phyloP scores from a whole-genome alignment of 1,139 yeast genomes.

The Magnusiomyces ingens region DNA sequence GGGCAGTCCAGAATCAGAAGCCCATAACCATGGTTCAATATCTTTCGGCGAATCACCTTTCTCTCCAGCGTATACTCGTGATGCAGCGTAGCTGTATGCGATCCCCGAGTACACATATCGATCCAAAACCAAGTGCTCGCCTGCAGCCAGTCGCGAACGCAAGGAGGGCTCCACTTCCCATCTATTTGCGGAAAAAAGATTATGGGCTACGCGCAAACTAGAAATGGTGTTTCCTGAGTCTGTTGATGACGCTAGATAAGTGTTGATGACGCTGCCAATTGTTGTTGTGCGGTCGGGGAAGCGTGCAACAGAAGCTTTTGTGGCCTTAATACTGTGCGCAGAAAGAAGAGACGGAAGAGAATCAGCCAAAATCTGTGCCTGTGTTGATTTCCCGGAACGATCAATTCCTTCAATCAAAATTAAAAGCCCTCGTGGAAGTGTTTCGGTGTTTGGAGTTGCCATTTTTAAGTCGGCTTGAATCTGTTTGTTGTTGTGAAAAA shows the following conservation, averaged over 20 bases:
- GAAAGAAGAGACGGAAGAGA: slow-evolving; percentile 25
- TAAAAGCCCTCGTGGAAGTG: slow-evolving; percentile 50
- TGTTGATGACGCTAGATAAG: slow-evolving; percentile 45
- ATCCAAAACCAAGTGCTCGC: slow-evolving; percentile 63
- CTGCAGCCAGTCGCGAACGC: slow-evolving; percentile 40
- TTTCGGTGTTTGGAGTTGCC: neutral
- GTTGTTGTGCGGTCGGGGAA: slow-evolving; percentile 84
- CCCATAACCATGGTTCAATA: slow-evolving; percentile 57
- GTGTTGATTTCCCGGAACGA: slow-evolving; percentile 92
- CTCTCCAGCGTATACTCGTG: slow-evolving; percentile 43
- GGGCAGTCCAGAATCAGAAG: slow-evolving; percentile 80
- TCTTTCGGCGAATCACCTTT: slow-evolving; percentile 48
- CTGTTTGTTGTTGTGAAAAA: too few relatives aligned
- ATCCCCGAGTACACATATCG: slow-evolving; percentile 90
- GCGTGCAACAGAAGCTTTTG: slow-evolving; percentile 47
- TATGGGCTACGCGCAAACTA: slow-evolving; percentile 41
- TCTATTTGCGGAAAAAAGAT: slow-evolving; percentile 85
- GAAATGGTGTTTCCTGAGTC: slow-evolving; percentile 30
- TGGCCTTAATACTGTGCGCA: slow-evolving; percentile 10
- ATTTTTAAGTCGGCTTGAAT: neutral
- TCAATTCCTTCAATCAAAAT: slow-evolving; percentile 90
- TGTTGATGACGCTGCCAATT: slow-evolving; percentile 72
- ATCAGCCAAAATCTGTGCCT: slow-evolving; percentile 47
- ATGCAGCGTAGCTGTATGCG: slow-evolving; percentile 55
- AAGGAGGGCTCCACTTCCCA: slow-evolving; percentile 74